phyloP scores from a whole-genome alignment of 2,329 filamentous ascomycete species.

The Ascochyta lentis region DNA sequence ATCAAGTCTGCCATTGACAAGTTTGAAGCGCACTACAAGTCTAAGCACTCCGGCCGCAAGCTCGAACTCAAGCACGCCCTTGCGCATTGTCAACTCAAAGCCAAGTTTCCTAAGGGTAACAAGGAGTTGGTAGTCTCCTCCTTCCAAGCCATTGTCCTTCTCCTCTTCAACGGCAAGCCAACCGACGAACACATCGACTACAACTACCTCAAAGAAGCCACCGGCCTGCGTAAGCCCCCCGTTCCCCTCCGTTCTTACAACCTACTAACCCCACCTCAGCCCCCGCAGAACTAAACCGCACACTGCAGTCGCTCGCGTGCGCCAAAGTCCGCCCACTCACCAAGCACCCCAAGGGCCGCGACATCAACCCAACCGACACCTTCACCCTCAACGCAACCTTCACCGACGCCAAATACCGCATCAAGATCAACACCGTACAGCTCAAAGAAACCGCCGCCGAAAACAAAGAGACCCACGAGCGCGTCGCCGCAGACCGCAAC shows the following conservation, averaged over 20 bases:
- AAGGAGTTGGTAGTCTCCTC: slow-evolving; percentile 92
- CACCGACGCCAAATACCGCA: slow-evolving; percentile 79
- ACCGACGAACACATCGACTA: slow-evolving; percentile 73
- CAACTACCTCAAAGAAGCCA: slow-evolving; percentile 74
- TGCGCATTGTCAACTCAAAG: slow-evolving; percentile 87
- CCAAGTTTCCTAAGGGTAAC: slow-evolving; percentile 75
- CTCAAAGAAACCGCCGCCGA: slow-evolving; percentile 95
- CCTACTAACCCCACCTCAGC: slow-evolving; percentile 51
- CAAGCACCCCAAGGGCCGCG: slow-evolving; percentile 84
- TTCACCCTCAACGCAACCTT: slow-evolving; percentile 85
- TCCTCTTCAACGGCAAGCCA: slow-evolving; percentile 82
- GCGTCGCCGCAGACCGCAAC: slow-evolving; percentile 85
- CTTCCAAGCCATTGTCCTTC: slow-evolving; percentile 88
- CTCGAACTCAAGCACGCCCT: slow-evolving; percentile 92
- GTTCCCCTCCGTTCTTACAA: not conserved
- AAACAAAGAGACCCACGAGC: slow-evolving; percentile 91
- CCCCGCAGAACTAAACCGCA: slow-evolving; percentile 82
- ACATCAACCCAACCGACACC: slow-evolving; percentile 78
- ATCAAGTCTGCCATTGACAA: slow-evolving; percentile 78
- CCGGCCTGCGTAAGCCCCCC: slow-evolving; percentile 68
- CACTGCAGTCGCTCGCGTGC: slow-evolving; percentile 92
- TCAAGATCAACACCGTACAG: slow-evolving; percentile 99
- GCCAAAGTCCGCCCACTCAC: slow-evolving; percentile 82
- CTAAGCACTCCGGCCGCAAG: slow-evolving; percentile 85
- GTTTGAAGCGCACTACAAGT: slow-evolving; percentile 86